Conservation (phyloP, 345 rosid genomes). For the Draba incana region DNA sequence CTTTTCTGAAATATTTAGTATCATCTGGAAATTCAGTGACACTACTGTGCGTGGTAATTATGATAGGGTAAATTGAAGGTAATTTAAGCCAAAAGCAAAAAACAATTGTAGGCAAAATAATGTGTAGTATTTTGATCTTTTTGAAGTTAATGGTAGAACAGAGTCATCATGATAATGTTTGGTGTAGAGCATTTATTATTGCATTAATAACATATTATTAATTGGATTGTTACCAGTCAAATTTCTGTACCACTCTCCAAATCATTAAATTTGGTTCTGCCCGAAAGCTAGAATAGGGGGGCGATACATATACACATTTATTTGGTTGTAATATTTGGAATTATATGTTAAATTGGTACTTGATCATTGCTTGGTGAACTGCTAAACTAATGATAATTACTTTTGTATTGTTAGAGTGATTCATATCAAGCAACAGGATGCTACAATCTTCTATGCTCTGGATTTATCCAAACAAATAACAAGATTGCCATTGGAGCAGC, state of each 20-base stretch:
- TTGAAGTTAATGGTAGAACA: slow-evolving; percentile 39
- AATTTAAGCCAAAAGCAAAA: background rate
- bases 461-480: slow-evolving; percentile 94
- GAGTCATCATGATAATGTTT: slow-evolving; percentile 41
- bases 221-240: slow-evolving; percentile 39
- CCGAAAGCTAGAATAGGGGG: slow-evolving; percentile 19
- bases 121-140: slow-evolving; percentile 19
- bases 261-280: slow-evolving; percentile 42
- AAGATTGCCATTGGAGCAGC: slow-evolving; percentile 99
- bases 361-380: slow-evolving; percentile 14
- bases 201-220: slow-evolving; percentile 34
- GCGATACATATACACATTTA: slow-evolving; percentile 5
- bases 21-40: slow-evolving; percentile 34
- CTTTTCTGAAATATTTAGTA: background rate
- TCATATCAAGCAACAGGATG: slow-evolving; percentile 99
- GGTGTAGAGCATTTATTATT: slow-evolving; percentile 44
- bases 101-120: background rate
- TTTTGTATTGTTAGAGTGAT: slow-evolving; percentile 59
- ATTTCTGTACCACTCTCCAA: slow-evolving; percentile 37
- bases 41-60: slow-evolving; percentile 1
- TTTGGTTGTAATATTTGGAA: slow-evolving; percentile 4
- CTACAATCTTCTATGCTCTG: slow-evolving; percentile 91
- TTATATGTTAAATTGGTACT: background rate
- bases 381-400: background rate
- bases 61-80: slow-evolving; percentile 28